phyloP scores from a whole-genome alignment of 164 flowering plant species.

The Paratinospora sagittata region DNA sequence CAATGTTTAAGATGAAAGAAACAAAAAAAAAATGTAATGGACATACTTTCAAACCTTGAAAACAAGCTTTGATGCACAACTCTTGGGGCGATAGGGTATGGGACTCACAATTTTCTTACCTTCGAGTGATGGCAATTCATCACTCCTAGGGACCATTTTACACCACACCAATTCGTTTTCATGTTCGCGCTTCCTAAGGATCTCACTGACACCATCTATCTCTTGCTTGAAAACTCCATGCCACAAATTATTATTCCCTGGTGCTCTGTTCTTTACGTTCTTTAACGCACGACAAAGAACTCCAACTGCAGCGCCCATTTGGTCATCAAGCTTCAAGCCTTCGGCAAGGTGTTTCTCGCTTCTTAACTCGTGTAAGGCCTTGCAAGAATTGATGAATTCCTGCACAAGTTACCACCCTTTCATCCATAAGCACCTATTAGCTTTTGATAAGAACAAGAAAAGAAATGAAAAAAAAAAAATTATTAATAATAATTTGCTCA shows the following conservation, averaged over 20 bases:
- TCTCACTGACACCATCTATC: slow-evolving; percentile 24
- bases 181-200: slow-evolving; percentile 40
- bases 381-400: slow-evolving; percentile 45
- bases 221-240: slow-evolving; percentile 28
- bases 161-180: slow-evolving; percentile 57
- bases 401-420: slow-evolving; percentile 20
- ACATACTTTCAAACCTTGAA: slow-evolving; percentile 26
- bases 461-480: background rate
- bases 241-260: slow-evolving; percentile 51
- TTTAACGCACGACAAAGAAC: slow-evolving; percentile 40
- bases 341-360: slow-evolving; percentile 46
- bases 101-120: slow-evolving; percentile 41
- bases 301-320: slow-evolving; percentile 47
- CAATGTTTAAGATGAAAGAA: too few species aligned
- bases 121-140: slow-evolving; percentile 43
- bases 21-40: background rate
- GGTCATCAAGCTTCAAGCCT: slow-evolving; percentile 22
- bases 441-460: background rate
- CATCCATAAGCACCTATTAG: slow-evolving; percentile 1
- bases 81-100: slow-evolving; percentile 38
- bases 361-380: slow-evolving; percentile 41
- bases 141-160: slow-evolving; percentile 30
- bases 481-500: background rate
- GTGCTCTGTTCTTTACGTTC: slow-evolving; percentile 24
- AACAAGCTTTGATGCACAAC: slow-evolving; percentile 37